Evolutionary conservation across 805 yeast genomes (phyloP), one percentile per base, ranked within the genome.

Genomic region (Torulaspora gathmanii): DNA sequence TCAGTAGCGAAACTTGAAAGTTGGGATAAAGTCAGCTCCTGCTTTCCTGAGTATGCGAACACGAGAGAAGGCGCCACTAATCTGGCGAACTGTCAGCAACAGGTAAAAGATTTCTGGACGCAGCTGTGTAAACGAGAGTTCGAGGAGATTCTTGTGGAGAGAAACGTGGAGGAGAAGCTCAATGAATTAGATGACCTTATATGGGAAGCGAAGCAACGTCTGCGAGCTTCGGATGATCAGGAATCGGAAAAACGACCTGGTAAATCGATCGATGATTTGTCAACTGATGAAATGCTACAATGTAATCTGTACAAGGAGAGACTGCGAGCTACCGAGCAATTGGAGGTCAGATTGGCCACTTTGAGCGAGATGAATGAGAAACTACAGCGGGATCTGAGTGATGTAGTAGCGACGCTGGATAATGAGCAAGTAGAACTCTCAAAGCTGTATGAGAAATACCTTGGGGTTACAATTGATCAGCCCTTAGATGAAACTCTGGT

Each of bases 31-130:
- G 58, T 80, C 19, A 63, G 68, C 40, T 56, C 72, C 16, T 80
- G 85, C 56, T 81, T 76, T 56, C 86, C 86, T 2, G 61, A 65
- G 5, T 70, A 78, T 34, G 70, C 81, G 2, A 44, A 57, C n/a
- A 62, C 72, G 12, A 67, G 64, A n/a, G 71, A 68, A 19, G 83
- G 82, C 3, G 60, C 65, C 3, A 65, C 65, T 19, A 67, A 72
- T 3, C 65, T 80, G 13, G 69, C 69, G 16, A 70, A 71, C 20
- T 81, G 82, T 6, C 67, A 78, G 38, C 63, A 67, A 16, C 85
- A 79, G 52, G 74, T 80, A 10, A 65, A 71, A 13, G 67, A 70
- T 33, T 78, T 74, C 50, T 79, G 82, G 79, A 69, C 68, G 33
- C 63, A 67, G 23, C 68, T 74, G n/a, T 69, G 74, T 22, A 55